These are phyloP conservation scores for Metschnikowia amazonensis DNA, from an alignment of 805 yeast genomes.

Conservation along the genomic window DNA sequence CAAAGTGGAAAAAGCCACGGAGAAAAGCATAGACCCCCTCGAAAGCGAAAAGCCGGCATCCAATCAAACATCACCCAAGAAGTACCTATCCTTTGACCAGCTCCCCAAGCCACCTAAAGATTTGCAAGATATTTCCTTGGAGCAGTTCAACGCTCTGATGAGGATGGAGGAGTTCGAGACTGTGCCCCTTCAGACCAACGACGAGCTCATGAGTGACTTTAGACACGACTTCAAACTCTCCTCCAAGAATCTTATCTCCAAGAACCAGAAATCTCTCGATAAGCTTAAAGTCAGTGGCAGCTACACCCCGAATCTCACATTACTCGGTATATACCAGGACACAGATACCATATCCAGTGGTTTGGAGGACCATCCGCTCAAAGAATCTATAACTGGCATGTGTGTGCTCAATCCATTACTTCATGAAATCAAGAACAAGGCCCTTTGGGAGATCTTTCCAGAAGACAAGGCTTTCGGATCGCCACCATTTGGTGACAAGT, in stretches of 20 bases:
- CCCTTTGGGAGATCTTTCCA: constrained; percentile 39
- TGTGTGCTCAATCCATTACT: constrained; percentile 33
- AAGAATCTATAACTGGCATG: constrained; percentile 39
- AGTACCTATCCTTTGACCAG: constrained; percentile 27
- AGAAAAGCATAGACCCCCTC: neutral
- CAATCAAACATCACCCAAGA: neutral
- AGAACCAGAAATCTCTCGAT: constrained; percentile 1
- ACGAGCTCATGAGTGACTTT: constrained; percentile 10
- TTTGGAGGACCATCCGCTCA: constrained; percentile 36
- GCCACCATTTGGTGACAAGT: constrained; percentile 31
- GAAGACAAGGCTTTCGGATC: constrained; percentile 30
- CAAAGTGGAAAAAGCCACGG: constrained; percentile 8
- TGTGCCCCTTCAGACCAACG: constrained; percentile 1
- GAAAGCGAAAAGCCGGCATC: neutral
- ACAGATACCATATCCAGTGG: constrained; percentile 20
- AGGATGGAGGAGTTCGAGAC: constrained; percentile 10
- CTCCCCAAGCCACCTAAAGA: constrained; percentile 31
- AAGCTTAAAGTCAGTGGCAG: constrained; percentile 3
- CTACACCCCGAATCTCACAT: constrained; percentile 11
- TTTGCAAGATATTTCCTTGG: constrained; percentile 13
- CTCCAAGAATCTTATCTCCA: constrained; percentile 8
- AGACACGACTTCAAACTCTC: constrained; percentile 10
- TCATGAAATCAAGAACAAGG: constrained; percentile 36
- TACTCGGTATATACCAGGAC: constrained; percentile 10
- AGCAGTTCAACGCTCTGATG: constrained; percentile 16